Percentiles rank a stretch among this genome's conserved stretches.
Evolutionary conservation across 2,329 filamentous ascomycete species (phyloP).

Genomic region (Cadophora sp.): DNA sequence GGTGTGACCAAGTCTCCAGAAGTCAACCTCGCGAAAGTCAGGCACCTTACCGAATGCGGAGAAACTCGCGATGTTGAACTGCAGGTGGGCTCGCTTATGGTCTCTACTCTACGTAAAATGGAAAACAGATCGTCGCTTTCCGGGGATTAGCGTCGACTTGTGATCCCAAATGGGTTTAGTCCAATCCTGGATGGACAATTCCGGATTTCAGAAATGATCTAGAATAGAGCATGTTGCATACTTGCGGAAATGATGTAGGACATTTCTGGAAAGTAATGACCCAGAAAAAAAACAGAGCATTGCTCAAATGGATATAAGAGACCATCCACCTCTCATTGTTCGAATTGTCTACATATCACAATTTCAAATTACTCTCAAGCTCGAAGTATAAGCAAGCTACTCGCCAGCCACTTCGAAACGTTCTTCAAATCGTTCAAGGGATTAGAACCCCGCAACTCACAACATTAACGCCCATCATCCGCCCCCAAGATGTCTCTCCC

Average conservation of each 20-base stretch:
- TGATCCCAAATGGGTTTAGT: not conserved
- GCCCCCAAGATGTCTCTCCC: not conserved
- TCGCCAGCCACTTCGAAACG: no score
- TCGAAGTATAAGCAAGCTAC: no score
- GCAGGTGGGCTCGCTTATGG: not conserved
- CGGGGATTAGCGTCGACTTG: not conserved
- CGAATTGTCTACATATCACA: no score
- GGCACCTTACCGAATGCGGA: not conserved
- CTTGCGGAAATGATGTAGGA: no score
- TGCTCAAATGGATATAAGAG: no score
- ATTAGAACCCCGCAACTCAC: not conserved
- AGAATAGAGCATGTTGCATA: no score
- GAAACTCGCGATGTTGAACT: slow-evolving; percentile 9
- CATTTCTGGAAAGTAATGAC: no score
- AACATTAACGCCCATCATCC: not conserved
- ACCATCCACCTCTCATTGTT: no score
- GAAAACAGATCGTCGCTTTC: not conserved
- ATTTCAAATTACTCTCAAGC: no score
- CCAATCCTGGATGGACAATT: no score
- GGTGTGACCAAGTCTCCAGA: not conserved
- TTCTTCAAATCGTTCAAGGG: not conserved
- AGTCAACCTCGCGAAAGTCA: not conserved
- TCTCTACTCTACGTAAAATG: not conserved
- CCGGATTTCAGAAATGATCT: no score
- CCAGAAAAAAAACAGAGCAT: no score